Conservation (phyloP, 495 filamentous ascomycete species). For the Patellaria atrata region DNA sequence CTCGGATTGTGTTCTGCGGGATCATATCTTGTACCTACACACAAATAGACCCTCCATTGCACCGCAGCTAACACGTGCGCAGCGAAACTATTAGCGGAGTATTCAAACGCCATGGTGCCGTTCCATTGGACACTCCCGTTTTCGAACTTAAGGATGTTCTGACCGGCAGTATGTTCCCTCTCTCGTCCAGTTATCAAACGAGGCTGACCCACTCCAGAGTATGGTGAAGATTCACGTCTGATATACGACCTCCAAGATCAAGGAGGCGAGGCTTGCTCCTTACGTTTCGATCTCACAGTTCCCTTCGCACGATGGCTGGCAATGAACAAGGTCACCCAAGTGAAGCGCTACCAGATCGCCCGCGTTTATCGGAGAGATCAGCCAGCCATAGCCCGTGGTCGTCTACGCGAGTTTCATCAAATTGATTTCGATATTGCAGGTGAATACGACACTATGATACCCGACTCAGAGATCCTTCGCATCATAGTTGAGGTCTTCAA, state of each 20-base stretch:
- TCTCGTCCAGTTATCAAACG: too few relatives aligned
- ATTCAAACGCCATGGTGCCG: constrained; percentile 68
- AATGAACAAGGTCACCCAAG: constrained; percentile 63
- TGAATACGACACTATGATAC: constrained; percentile 80
- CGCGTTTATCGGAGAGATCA: constrained; percentile 78
- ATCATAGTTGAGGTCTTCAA: constrained; percentile 81
- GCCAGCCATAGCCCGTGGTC: constrained; percentile 71
- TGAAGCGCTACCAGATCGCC: constrained; percentile 81
- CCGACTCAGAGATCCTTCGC: constrained; percentile 82
- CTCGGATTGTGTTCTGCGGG: constrained; percentile 60
- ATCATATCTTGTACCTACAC: constrained; percentile 72
- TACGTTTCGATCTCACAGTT: constrained; percentile 88
- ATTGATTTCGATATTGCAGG: constrained; percentile 97
- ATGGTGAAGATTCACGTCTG: constrained; percentile 83
- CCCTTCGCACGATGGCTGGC: constrained; percentile 78
- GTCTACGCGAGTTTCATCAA: constrained; percentile 95
- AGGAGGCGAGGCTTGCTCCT: constrained; percentile 68
- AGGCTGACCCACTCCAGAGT: too few relatives aligned
- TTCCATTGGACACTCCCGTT: constrained; percentile 73
- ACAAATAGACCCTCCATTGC: constrained; percentile 56
- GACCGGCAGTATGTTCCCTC: too few relatives aligned
- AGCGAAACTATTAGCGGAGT: too few relatives aligned
- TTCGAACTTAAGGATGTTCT: constrained; percentile 70
- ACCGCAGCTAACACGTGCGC: constrained; percentile 2
- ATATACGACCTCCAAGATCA: constrained; percentile 81